Evolutionary conservation across 139 green algal genomes (phyloP).

Genomic region (Volvox reticuliferus): DNA sequence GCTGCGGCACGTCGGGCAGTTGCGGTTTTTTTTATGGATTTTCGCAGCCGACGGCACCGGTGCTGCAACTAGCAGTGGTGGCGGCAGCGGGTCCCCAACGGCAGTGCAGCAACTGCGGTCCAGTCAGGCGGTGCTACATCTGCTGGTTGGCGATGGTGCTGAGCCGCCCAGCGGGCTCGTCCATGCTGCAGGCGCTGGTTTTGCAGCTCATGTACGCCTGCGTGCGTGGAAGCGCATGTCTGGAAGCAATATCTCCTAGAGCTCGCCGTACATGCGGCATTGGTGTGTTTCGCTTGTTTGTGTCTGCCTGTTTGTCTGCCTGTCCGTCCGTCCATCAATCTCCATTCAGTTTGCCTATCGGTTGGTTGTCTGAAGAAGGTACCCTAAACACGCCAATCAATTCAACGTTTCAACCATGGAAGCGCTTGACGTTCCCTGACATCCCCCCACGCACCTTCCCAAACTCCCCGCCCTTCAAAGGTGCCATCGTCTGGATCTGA

Average conservation of each 20-base stretch:
- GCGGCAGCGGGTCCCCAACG: background rate
- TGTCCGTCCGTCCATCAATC: too few species aligned
- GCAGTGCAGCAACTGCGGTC: background rate
- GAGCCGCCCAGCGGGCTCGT: background rate
- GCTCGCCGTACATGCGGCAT: background rate
- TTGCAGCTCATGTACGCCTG: background rate
- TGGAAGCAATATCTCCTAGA: background rate
- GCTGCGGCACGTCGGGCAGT: background rate
- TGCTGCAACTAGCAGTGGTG: background rate
- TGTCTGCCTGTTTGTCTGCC: too few species aligned
- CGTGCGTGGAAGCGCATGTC: background rate
- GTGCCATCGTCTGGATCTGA: background rate
- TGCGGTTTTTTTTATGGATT: background rate
- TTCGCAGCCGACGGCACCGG: background rate
- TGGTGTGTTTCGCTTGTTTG: too few species aligned
- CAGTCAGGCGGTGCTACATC: background rate
- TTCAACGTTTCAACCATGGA: too few species aligned
- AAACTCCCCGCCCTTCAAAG: too few species aligned
- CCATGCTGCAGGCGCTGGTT: slow-evolving; percentile 8
- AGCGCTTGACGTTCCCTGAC: too few species aligned
- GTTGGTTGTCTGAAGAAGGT: too few species aligned
- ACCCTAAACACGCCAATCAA: too few species aligned
- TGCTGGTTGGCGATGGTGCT: background rate
- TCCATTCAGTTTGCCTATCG: too few species aligned
- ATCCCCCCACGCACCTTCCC: too few species aligned